phyloP scores from a whole-genome alignment of 345 rosid genomes.

The Eucalyptus paniculata region DNA sequence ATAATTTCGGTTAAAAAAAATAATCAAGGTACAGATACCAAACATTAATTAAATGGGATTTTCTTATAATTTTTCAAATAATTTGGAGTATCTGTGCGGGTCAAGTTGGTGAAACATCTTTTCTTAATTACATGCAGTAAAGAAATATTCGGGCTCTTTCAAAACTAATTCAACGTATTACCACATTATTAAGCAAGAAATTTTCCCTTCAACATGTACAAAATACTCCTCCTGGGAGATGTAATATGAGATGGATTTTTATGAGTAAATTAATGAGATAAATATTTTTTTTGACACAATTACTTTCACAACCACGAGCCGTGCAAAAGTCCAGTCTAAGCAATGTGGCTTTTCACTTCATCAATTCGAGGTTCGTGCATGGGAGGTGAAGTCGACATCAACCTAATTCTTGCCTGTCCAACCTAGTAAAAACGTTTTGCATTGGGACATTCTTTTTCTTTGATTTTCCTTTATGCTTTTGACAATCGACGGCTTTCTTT shows the following conservation, averaged over 20 bases:
- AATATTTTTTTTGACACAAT: neutral
- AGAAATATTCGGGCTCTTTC: neutral
- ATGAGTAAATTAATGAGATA: neutral
- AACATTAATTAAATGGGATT: neutral
- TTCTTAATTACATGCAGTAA: neutral
- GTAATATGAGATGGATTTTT: neutral
- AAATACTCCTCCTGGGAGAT: neutral
- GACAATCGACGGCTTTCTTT: neutral
- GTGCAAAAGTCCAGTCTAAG: neutral
- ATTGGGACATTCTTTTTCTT: neutral
- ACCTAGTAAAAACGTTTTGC: neutral
- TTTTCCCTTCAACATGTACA: neutral
- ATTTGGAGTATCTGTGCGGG: neutral
- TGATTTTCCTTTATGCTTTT: neutral
- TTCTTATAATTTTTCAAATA: neutral
- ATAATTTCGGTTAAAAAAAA: neutral
- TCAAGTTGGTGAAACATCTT: neutral
- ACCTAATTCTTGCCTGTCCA: neutral
- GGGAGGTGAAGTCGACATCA: neutral
- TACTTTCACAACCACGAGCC: neutral
- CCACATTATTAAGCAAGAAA: neutral
- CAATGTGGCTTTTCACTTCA: neutral
- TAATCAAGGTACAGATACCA: neutral
- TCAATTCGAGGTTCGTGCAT: neutral
- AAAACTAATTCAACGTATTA: neutral